Percentiles rank a stretch among this genome's conserved stretches.
phyloP scores from a whole-genome alignment of 352 stramenopile genomes.

The Phytopythium boreale region DNA sequence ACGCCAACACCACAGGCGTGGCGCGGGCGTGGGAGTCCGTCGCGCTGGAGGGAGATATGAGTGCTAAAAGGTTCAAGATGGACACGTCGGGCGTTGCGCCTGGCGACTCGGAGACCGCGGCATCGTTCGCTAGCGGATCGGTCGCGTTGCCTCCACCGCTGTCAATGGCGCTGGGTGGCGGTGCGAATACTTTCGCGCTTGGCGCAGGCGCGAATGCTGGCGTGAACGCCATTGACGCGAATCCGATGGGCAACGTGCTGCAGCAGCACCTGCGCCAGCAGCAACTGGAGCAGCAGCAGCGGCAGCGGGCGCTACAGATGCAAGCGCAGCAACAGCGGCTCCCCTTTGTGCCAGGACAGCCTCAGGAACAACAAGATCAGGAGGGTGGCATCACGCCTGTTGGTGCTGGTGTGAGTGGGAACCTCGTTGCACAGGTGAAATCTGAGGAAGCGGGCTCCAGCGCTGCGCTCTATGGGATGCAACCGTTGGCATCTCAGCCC shows the following conservation, averaged over 20 bases:
- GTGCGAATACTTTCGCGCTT: neutral
- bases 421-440: neutral
- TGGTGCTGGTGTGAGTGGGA: neutral
- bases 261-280: conserved; percentile 26
- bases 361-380: neutral
- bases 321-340: conserved; percentile 14
- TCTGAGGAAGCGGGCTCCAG: neutral
- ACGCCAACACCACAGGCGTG: neutral
- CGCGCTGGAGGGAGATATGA: conserved; percentile 10
- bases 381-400: neutral
- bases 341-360: neutral
- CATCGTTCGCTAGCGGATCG: neutral
- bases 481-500: neutral
- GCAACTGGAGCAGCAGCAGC: conserved; percentile 17
- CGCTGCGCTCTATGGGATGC: neutral
- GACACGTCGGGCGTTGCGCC: conserved; percentile 8
- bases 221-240: neutral
- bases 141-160: neutral
- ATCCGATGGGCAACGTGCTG: neutral
- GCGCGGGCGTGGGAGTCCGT: conserved; percentile 13
- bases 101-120: too few species aligned
- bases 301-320: conserved; percentile 11
- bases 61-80: conserved; percentile 32
- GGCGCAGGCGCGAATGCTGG: neutral
- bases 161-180: conserved; percentile 1